Conservation (phyloP, 331 rosid genomes). For the Quercus tomentella region DNA sequence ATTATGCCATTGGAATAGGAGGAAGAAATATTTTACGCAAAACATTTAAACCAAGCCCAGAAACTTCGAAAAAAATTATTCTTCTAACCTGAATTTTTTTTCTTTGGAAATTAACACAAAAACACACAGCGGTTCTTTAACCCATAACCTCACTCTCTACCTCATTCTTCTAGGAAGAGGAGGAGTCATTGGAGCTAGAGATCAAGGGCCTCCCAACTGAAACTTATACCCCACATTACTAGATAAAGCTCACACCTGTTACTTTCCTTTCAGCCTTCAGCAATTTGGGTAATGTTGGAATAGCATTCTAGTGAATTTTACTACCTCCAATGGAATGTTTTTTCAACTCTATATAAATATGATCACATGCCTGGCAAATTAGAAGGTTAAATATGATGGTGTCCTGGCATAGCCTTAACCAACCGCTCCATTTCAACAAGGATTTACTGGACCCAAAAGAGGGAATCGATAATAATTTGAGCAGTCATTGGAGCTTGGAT, state of each 20-base stretch:
- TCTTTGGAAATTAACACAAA: not conserved
- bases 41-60: not conserved
- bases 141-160: not conserved
- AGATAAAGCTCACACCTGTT: not conserved
- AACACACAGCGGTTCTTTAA: not conserved
- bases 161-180: not conserved
- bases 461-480: not conserved
- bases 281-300: not conserved
- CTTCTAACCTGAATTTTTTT: not conserved
- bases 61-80: not conserved
- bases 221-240: not conserved
- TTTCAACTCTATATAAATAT: not conserved
- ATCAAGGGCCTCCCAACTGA: not conserved
- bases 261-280: not conserved
- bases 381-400: not conserved
- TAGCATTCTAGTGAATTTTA: not conserved
- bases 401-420: not conserved
- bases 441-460: not conserved
- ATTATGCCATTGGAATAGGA: not conserved
- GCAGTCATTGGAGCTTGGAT: not conserved
- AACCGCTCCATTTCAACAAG: not conserved
- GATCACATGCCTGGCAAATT: not conserved
- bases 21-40: not conserved
- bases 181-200: not conserved
- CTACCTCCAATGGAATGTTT: not conserved